These are phyloP conservation scores for Cyclotella atomus DNA, from an alignment of 108 stramenopile genomes.

Conservation along the genomic window DNA sequence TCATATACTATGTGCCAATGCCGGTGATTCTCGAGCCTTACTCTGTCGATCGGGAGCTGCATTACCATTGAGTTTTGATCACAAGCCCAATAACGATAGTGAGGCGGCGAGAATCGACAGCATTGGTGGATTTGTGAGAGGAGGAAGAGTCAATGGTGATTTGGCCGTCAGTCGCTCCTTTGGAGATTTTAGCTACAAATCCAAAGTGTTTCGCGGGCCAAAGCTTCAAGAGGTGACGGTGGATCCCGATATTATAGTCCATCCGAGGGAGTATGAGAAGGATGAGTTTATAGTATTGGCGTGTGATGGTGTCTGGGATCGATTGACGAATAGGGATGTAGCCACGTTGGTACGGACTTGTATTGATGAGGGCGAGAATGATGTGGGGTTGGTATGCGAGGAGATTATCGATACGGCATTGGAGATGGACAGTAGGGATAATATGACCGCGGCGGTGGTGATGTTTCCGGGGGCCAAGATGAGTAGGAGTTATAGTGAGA, in stretches of 20 bases:
- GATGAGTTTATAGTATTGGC: constrained; percentile 82
- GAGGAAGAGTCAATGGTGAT: constrained; percentile 93
- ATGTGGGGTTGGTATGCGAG: constrained; percentile 84
- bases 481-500: not conserved
- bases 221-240: constrained; percentile 66
- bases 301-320: constrained; percentile 90
- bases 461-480: constrained; percentile 38
- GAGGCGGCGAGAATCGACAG: constrained; percentile 73
- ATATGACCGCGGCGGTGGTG: constrained; percentile 73
- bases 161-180: constrained; percentile 94
- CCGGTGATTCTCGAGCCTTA: constrained; percentile 95
- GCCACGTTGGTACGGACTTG: constrained; percentile 61
- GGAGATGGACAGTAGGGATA: constrained; percentile 81
- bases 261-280: constrained; percentile 57
- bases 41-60: constrained; percentile 57
- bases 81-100: constrained; percentile 90
- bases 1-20: constrained; percentile 94
- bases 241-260: constrained; percentile 80
- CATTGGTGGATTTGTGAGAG: constrained; percentile 82
- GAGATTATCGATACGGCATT: constrained; percentile 77
- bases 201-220: not conserved
- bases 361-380: constrained; percentile 63
- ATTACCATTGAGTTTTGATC: constrained; percentile 91
- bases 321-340: constrained; percentile 64
- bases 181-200: constrained; percentile 93